Conservation (phyloP, 2,329 filamentous ascomycete species). For the Botrytis deweyae region DNA sequence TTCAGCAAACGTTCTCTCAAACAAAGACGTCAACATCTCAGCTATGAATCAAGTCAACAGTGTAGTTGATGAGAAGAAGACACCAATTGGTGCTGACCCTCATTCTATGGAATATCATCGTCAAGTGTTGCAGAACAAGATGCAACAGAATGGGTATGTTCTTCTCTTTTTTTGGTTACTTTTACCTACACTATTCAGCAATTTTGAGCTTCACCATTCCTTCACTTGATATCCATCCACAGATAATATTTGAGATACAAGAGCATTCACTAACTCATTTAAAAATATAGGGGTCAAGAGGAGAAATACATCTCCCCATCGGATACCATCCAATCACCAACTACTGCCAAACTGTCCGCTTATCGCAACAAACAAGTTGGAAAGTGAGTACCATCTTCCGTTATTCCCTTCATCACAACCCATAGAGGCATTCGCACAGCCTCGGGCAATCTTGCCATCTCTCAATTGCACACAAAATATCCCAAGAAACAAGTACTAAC, state of each 20-base stretch:
- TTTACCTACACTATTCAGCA: not conserved
- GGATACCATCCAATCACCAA: conserved; percentile 87
- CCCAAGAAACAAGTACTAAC: conserved; percentile 21
- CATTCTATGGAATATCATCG: conserved; percentile 78
- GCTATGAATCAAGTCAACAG: conserved; percentile 38
- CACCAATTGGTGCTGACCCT: conserved; percentile 40
- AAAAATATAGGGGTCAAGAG: conserved; percentile 27
- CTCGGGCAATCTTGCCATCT: not conserved
- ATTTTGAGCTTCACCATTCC: not conserved
- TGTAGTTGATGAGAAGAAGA: conserved; percentile 31
- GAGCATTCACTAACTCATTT: conserved; percentile 3
- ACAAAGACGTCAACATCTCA: conserved; percentile 64
- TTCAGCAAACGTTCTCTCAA: conserved; percentile 54
- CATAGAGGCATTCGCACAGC: not conserved
- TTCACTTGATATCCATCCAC: not conserved
- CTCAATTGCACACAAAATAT: not conserved
- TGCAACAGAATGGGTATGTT: conserved; percentile 65
- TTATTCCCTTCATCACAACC: not conserved
- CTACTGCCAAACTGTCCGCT: conserved; percentile 76
- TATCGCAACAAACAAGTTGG: conserved; percentile 77
- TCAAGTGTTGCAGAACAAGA: conserved; percentile 70
- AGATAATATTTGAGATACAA: not conserved
- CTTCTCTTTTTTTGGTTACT: not conserved
- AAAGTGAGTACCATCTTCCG: conserved; percentile 53
- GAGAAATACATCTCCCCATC: conserved; percentile 71